These are phyloP conservation scores for Colletotrichum endophyticum DNA, from an alignment of 2,329 filamentous ascomycete species.

Conservation along the genomic window DNA sequence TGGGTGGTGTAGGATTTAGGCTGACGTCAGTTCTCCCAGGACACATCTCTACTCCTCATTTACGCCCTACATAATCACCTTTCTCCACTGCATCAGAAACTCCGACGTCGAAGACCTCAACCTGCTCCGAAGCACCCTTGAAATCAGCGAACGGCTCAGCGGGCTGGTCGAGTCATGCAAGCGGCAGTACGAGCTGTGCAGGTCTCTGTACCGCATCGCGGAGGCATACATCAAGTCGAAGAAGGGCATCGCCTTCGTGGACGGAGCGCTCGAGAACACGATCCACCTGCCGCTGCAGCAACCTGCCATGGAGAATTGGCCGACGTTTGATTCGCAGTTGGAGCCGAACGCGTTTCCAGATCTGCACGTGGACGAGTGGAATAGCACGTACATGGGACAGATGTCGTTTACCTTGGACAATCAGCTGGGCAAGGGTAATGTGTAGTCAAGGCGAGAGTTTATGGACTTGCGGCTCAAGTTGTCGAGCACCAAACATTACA, in stretches of 20 bases:
- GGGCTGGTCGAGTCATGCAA: constrained; percentile 1
- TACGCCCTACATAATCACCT: constrained; percentile 25
- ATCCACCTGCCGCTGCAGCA: neutral
- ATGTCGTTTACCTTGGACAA: constrained; percentile 10
- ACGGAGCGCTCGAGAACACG: neutral
- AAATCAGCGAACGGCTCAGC: constrained; percentile 1
- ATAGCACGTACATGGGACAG: neutral
- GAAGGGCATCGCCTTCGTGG: neutral
- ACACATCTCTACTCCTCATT: constrained; percentile 26
- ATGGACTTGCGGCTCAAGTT: accelerated
- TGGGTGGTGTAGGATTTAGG: no score
- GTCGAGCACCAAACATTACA: neutral
- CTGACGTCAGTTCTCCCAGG: neutral
- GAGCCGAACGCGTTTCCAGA: neutral
- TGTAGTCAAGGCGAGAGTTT: neutral
- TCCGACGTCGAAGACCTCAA: constrained; percentile 12
- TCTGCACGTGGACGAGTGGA: neutral
- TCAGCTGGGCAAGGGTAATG: neutral
- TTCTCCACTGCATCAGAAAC: constrained; percentile 22
- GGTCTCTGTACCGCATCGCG: constrained; percentile 1
- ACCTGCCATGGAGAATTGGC: neutral
- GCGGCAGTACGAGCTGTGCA: neutral
- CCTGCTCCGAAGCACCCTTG: neutral
- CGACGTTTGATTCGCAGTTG: neutral
- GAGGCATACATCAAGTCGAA: constrained; percentile 10